Evolutionary conservation across 768 basidiomycete genomes (phyloP).

Genomic region (Russula dissimulans): DNA sequence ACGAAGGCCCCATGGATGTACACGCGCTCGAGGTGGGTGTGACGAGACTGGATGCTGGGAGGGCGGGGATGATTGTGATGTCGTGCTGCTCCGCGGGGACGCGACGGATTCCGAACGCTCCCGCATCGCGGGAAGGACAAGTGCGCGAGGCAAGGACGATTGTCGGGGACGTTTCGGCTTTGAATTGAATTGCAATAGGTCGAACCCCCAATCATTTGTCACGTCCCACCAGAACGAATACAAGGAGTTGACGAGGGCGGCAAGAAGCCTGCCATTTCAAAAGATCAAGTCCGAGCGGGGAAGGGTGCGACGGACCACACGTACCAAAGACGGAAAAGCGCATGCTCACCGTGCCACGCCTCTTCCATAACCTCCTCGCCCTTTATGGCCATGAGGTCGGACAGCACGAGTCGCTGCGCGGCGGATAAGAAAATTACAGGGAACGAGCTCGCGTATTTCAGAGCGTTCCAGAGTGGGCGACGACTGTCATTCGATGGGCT

Average conservation of each 20-base stretch:
- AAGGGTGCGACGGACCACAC: not conserved
- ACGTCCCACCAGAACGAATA: conserved; percentile 99
- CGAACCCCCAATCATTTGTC: conserved; percentile 94
- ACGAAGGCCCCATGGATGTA: conserved; percentile 67
- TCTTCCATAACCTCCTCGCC: conserved; percentile 35
- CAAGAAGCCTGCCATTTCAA: conserved; percentile 52
- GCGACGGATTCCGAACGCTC: conserved; percentile 25
- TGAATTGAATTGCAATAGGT: conserved; percentile 41
- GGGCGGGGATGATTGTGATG: not conserved
- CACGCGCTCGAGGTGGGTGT: conserved; percentile 14
- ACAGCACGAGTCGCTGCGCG: conserved; percentile 64
- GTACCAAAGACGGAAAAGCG: conserved; percentile 78
- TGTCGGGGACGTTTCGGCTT: conserved; percentile 19
- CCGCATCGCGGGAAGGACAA: conserved; percentile 40
- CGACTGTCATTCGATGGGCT: conserved; percentile 51
- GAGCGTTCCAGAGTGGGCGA: conserved; percentile 78
- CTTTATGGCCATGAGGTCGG: conserved; percentile 44
- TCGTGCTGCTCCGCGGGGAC: conserved; percentile 8
- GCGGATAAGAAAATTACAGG: conserved; percentile 94
- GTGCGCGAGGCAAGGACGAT: conserved; percentile 32
- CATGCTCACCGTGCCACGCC: conserved; percentile 68
- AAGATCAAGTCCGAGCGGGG: not conserved
- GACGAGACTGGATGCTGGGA: not conserved
- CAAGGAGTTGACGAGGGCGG: conserved; percentile 78
- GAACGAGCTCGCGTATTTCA: conserved; percentile 95